A percentile compares a stretch with the other conserved stretches of the same genome.
Evolutionary conservation across 73 alveolate species (phyloP).

Genomic region (Paramecium sexaurelia): DNA sequence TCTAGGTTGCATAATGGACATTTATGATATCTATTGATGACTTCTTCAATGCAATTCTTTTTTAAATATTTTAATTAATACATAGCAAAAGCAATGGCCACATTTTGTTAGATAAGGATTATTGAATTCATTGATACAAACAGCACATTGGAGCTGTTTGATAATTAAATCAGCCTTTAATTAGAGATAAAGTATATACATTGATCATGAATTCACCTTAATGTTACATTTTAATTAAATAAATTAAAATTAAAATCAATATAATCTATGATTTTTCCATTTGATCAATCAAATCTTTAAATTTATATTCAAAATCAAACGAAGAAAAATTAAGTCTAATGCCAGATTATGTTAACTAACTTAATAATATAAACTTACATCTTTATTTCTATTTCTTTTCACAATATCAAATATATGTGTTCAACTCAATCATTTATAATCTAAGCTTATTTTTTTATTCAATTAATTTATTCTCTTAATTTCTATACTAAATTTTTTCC

Average conservation of each 20-base stretch:
- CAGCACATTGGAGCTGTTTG: background rate
- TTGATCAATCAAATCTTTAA: conserved; percentile 19
- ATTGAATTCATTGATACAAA: conserved; percentile 8
- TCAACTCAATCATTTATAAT: conserved; percentile 57
- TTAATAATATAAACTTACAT: background rate
- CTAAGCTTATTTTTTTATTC: conserved; percentile 32
- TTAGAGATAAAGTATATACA: background rate
- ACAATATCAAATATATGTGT: background rate
- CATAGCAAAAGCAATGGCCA: conserved; percentile 52
- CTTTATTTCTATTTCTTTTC: conserved; percentile 51
- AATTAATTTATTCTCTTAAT: conserved; percentile 58
- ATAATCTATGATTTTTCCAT: background rate
- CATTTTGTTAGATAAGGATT: conserved; percentile 37
- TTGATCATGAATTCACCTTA: conserved; percentile 18
- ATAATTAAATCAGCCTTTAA: background rate
- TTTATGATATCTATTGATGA: conserved; percentile 30
- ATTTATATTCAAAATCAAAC: conserved; percentile 38
- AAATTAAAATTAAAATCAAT: background rate
- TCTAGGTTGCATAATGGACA: conserved; percentile 47
- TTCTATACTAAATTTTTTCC: conserved; percentile 38
- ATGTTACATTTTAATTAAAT: background rate
- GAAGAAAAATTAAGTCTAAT: background rate
- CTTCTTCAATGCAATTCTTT: conserved; percentile 53
- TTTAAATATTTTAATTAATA: background rate
- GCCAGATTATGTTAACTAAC: background rate